phyloP scores from a whole-genome alignment of 2,329 filamentous ascomycete genomes.

The Drechmeria coniospora region DNA sequence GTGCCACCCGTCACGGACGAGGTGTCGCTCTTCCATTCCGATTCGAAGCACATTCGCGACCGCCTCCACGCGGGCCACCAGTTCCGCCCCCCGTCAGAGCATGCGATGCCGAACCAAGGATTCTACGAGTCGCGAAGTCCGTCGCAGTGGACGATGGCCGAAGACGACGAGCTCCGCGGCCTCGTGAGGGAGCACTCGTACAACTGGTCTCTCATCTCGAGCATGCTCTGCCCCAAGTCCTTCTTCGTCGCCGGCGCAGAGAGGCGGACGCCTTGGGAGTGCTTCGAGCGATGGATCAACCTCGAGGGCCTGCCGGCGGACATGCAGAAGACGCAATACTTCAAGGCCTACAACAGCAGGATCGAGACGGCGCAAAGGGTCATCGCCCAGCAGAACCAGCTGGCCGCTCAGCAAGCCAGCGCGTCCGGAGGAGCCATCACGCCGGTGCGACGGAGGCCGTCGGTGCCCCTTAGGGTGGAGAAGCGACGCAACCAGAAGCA shows the following conservation, averaged over 20 bases:
- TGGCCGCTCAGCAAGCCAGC: conserved; percentile 34
- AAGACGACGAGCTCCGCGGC: conserved; percentile 77
- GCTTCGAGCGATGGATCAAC: conserved; percentile 91
- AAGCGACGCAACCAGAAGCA: conserved; percentile 75
- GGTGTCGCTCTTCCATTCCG: conserved; percentile 77
- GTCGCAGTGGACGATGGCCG: conserved; percentile 80
- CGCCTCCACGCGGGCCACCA: conserved; percentile 81
- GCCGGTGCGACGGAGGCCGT: conserved; percentile 48
- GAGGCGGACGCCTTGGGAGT: conserved; percentile 91
- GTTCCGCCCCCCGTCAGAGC: conserved; percentile 83
- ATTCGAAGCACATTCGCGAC: conserved; percentile 81
- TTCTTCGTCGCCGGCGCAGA: conserved; percentile 74
- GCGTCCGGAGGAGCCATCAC: conserved; percentile 16
- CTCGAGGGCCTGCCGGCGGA: conserved; percentile 82
- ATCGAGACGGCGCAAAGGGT: conserved; percentile 44
- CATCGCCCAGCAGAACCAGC: conserved; percentile 37
- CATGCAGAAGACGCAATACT: conserved; percentile 92
- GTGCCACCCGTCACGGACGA: conserved; percentile 55
- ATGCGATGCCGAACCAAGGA: conserved; percentile 72
- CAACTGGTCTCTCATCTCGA: conserved; percentile 93
- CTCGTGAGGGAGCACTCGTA: conserved; percentile 88
- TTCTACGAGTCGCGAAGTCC: conserved; percentile 81
- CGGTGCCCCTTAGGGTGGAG: conserved; percentile 72
- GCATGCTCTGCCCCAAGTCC: conserved; percentile 58
- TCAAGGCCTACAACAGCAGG: conserved; percentile 52